phyloP scores from a whole-genome alignment of 1,284 basidiomycete species.

The Somion occarium region DNA sequence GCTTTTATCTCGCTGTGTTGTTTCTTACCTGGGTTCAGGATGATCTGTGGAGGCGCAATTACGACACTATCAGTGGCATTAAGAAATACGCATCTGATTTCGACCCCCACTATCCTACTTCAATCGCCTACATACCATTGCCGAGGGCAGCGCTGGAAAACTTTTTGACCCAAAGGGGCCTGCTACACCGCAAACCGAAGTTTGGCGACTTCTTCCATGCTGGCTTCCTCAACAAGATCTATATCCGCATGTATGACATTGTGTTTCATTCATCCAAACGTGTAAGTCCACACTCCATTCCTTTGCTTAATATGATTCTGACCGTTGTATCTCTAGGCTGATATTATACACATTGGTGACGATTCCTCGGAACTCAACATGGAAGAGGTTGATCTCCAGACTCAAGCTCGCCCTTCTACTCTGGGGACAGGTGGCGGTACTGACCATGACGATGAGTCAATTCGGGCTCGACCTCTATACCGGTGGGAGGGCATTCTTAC shows the following conservation, averaged over 20 bases:
- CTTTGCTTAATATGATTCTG: neutral
- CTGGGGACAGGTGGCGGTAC: slow-evolving; percentile 70
- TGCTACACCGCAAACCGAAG: slow-evolving; percentile 45
- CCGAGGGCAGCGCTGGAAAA: slow-evolving; percentile 61
- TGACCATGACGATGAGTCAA: slow-evolving; percentile 59
- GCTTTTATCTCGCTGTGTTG: neutral
- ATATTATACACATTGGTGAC: slow-evolving; percentile 58
- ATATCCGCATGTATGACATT: slow-evolving; percentile 72
- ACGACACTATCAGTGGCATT: slow-evolving; percentile 48
- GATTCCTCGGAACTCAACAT: slow-evolving; percentile 50
- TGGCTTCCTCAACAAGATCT: slow-evolving; percentile 73
- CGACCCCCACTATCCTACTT: slow-evolving; percentile 68
- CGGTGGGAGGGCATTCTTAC: slow-evolving; percentile 70
- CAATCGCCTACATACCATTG: slow-evolving; percentile 74
- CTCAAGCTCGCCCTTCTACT: slow-evolving; percentile 45
- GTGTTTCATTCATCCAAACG: slow-evolving; percentile 51
- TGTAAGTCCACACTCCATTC: slow-evolving; percentile 30
- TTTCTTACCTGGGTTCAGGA: slow-evolving; percentile 37
- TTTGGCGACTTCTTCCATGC: slow-evolving; percentile 56
- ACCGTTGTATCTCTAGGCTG: slow-evolving; percentile 36
- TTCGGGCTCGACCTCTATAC: slow-evolving; percentile 57
- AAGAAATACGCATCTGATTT: slow-evolving; percentile 53
- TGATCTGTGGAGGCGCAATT: slow-evolving; percentile 68
- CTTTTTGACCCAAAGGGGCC: slow-evolving; percentile 60
- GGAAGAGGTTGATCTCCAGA: slow-evolving; percentile 53